These are phyloP conservation scores for Porcisia deanei DNA, from an alignment of 208 protist species.

Conservation along the genomic window DNA sequence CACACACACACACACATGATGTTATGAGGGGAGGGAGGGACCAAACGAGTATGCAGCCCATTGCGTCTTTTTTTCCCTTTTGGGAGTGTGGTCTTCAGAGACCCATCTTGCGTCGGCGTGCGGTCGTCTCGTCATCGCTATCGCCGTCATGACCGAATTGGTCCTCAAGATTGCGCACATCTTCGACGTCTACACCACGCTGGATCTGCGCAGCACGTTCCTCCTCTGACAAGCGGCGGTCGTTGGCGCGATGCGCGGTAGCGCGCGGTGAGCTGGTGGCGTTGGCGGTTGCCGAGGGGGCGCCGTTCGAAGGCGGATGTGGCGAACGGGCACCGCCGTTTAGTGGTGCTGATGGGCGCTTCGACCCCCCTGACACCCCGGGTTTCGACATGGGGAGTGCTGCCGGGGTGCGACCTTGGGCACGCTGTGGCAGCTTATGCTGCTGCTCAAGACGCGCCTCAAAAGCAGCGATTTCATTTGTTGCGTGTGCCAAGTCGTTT, in stretches of 20 bases:
- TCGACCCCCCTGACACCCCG: background rate
- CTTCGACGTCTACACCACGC: slow-evolving; percentile 54
- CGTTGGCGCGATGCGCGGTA: background rate
- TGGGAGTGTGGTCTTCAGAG: background rate
- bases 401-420: background rate
- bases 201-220: slow-evolving; percentile 43
- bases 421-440: slow-evolving; percentile 11
- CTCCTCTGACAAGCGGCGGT: slow-evolving; percentile 36
- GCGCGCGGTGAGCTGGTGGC: background rate
- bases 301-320: background rate
- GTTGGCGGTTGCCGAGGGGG: background rate
- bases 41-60: background rate
- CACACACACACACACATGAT: background rate
- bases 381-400: background rate
- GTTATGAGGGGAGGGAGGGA: too few species aligned
- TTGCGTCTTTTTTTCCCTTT: background rate
- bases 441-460: slow-evolving; percentile 38
- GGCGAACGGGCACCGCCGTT: background rate
- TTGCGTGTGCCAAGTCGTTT: slow-evolving; percentile 38
- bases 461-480: slow-evolving; percentile 55
- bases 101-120: slow-evolving; percentile 8
- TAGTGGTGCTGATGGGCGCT: background rate
- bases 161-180: slow-evolving; percentile 51
- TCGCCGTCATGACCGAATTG: slow-evolving; percentile 36
- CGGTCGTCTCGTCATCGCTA: slow-evolving; percentile 23